Evolutionary conservation across 805 yeast species (phyloP).

Genomic region (Nakazawaea populi): DNA sequence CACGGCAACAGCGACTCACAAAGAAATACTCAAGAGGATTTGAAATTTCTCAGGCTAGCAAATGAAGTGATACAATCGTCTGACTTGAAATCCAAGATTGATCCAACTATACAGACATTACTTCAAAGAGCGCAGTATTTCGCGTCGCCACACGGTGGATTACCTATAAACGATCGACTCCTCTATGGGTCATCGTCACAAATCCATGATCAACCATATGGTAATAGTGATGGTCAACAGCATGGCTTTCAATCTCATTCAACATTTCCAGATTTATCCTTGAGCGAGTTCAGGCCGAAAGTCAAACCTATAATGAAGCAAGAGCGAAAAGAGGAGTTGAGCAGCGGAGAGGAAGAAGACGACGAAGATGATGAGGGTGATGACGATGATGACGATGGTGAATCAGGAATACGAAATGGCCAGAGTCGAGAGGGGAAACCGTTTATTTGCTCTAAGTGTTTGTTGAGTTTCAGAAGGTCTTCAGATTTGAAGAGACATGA

Average conservation of each 20-base stretch:
- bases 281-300: conserved; percentile 26
- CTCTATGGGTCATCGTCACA: neutral
- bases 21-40: conserved; percentile 38
- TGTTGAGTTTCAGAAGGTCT: conserved; percentile 58
- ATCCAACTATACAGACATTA: conserved; percentile 59
- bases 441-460: conserved; percentile 55
- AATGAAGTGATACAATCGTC: conserved; percentile 56
- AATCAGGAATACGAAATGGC: neutral
- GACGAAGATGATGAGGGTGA: neutral
- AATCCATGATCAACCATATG: conserved; percentile 1
- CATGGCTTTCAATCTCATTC: neutral
- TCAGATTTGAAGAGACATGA: conserved; percentile 71
- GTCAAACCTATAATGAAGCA: neutral
- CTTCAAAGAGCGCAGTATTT: conserved; percentile 54
- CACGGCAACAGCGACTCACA: neutral
- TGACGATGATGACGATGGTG: neutral
- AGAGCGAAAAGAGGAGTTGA: conserved; percentile 10
- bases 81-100: conserved; percentile 41
- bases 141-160: conserved; percentile 52
- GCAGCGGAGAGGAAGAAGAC: neutral
- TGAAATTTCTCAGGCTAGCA: conserved; percentile 50
- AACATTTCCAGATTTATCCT: conserved; percentile 37
- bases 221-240: neutral
- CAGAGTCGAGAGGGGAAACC: conserved; percentile 25
- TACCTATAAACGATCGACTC: conserved; percentile 19